These are phyloP conservation scores for Beauveria sp. DNA, from an alignment of 2,329 filamentous ascomycete species.

Conservation along the genomic window DNA sequence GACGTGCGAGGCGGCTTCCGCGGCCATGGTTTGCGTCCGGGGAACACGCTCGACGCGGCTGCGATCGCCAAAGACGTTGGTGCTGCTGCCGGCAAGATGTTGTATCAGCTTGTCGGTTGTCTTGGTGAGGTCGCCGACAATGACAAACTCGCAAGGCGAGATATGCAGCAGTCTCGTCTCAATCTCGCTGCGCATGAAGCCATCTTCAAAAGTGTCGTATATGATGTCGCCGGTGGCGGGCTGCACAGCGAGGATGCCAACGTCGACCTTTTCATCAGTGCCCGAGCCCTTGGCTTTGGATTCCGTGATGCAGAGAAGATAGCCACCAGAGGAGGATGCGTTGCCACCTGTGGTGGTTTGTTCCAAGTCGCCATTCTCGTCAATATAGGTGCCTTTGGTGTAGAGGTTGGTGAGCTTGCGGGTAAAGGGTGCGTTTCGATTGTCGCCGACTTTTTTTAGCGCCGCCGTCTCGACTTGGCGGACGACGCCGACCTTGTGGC, in stretches of 20 bases:
- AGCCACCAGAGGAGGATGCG: conserved; percentile 62
- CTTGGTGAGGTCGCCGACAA: conserved; percentile 83
- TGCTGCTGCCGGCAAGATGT: conserved; percentile 81
- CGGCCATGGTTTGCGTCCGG: conserved; percentile 72
- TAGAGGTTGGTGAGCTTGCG: conserved; percentile 94
- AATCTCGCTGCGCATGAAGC: conserved; percentile 94
- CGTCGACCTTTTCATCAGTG: conserved; percentile 86
- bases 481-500: conserved; percentile 93
- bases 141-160: conserved; percentile 87
- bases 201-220: conserved; percentile 92
- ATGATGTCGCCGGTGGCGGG: conserved; percentile 93
- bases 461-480: conserved; percentile 92
- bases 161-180: conserved; percentile 95
- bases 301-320: conserved; percentile 88
- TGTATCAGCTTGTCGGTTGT: conserved; percentile 88
- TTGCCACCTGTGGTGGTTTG: conserved; percentile 32
- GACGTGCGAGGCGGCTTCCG: conserved; percentile 81
- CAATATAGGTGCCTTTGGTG: conserved; percentile 95
- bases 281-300: conserved; percentile 69
- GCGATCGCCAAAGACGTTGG: conserved; percentile 86
- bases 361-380: conserved; percentile 79
- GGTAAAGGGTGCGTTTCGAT: conserved; percentile 84
- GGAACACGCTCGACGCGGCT: conserved; percentile 75
- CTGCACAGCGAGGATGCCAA: conserved; percentile 89
- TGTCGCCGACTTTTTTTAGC: conserved; percentile 94